A percentile compares a stretch with the other conserved stretches of the same genome.
These are phyloP conservation scores for Leptographium procerum DNA, from an alignment of 2,329 filamentous ascomycete genomes.

Conservation along the genomic window DNA sequence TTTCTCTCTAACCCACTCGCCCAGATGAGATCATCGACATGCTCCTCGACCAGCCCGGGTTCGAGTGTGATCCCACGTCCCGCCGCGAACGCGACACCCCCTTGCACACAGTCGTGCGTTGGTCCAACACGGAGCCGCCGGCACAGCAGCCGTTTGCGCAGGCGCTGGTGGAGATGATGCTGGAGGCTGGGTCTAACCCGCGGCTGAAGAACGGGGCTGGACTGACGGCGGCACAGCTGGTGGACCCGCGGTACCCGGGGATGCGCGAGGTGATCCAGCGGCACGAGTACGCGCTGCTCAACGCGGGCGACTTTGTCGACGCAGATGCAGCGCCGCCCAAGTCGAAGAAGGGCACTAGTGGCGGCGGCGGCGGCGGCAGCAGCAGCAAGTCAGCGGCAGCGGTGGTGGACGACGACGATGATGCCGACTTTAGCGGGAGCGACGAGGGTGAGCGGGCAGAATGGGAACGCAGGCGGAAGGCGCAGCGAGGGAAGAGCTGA, in stretches of 20 bases:
- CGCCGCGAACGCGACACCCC: conserved; percentile 64
- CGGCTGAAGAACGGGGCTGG: conserved; percentile 58
- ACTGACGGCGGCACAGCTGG: conserved; percentile 59
- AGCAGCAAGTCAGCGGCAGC: conserved; percentile 8
- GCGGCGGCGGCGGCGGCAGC: conserved; percentile 9
- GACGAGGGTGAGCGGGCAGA: conserved; percentile 53
- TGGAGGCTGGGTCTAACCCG: conserved; percentile 60
- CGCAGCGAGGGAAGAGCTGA: conserved; percentile 11
- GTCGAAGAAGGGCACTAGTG: background rate
- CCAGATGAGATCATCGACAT: conserved; percentile 69
- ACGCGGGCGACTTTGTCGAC: conserved; percentile 45
- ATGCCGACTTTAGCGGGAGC: conserved; percentile 52
- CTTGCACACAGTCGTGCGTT: conserved; percentile 67
- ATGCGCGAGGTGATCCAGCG: conserved; percentile 54
- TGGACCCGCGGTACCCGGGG: conserved; percentile 56
- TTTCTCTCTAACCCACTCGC: background rate
- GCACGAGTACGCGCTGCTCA: conserved; percentile 52
- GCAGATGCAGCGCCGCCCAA: conserved; percentile 15
- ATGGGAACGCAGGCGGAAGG: conserved; percentile 39
- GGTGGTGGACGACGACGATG: conserved; percentile 35
- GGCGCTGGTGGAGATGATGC: conserved; percentile 64
- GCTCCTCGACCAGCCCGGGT: conserved; percentile 70
- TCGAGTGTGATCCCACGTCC: conserved; percentile 74
- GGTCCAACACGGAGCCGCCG: conserved; percentile 56
- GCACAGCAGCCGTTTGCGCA: conserved; percentile 54